Evolutionary conservation across 2,329 filamentous ascomycete species (phyloP), one percentile per base, ranked within the genome.

Genomic region (Fusarium algeriense): DNA sequence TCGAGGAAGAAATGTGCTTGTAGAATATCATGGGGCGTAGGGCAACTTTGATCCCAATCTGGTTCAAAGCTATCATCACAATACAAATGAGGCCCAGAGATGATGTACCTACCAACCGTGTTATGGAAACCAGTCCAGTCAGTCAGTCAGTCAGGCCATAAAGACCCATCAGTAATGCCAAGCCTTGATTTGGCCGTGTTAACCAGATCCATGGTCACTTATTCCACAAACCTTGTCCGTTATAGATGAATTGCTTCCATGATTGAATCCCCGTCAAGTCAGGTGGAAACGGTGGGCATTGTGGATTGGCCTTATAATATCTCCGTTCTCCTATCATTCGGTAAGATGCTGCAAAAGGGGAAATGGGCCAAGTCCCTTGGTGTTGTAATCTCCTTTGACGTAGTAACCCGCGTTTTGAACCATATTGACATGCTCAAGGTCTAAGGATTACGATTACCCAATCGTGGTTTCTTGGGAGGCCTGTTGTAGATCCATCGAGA

Each of bases 221-320:
- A 45, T 54, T 44, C 43, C 50, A 44, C 19, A 32, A 37, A 49
- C 60, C 64, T 59, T 60, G 49, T 40, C 34, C 37, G 19, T 53
- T 64, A 63, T 63, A 58, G 58, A 26, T 72, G 69, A 58, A 38
- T 57, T 62, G 69, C 56, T 66, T 60, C 61, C 49, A 50, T 64
- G 52, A 60, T 60, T 38, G 34, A 37, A 71, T 60, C 59, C 63
- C 48, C 56, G 71, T 55, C 55, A 54, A 53, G 57, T 53, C 57
- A 60, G 74, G 75, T 73, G 73, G 67, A 57, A 67, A 69, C 75
- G 73, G 75, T 76, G 74, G 65, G 23, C 19, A 64, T 57, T 23
- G 64, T 64, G 61, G 60, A 55, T 32, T 58, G 58, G 44, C 57
- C 52, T 57, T 63, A 32, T 41, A 44, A 48, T 35, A 65, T 49